Evolutionary conservation across 2,329 filamentous ascomycete genomes (phyloP).

Genomic region (Penicillium palitans): DNA sequence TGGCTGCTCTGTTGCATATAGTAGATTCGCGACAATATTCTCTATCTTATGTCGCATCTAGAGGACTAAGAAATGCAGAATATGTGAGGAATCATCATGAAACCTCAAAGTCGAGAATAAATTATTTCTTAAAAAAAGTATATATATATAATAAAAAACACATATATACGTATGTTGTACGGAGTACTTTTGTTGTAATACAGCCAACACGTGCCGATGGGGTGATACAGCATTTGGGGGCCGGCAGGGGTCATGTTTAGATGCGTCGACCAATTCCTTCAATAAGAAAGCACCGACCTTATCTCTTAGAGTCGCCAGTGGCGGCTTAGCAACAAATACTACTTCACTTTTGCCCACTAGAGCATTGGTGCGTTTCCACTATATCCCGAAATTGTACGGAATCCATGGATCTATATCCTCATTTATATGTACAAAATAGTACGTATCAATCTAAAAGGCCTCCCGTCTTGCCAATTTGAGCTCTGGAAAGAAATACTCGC

Average conservation of each 20-base stretch:
- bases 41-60: not conserved
- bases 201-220: too few relatives aligned
- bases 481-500: not conserved
- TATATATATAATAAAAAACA: too few relatives aligned
- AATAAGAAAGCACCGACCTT: rapidly evolving
- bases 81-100: not conserved
- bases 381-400: not conserved
- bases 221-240: not conserved
- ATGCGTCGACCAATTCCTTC: not conserved
- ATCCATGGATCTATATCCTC: too few relatives aligned
- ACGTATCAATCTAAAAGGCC: not conserved
- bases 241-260: not conserved
- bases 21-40: not conserved
- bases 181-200: not conserved
- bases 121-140: too few relatives aligned
- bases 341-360: not conserved
- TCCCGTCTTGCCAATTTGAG: too few relatives aligned
- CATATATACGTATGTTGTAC: too few relatives aligned
- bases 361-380: not conserved
- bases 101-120: not conserved
- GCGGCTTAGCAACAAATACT: too few relatives aligned
- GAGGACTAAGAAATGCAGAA: not conserved
- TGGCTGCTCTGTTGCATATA: not conserved
- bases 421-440: too few relatives aligned
- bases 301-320: not conserved